Base-by-base conservation (phyloP, 768 basidiomycete genomes). In the Mycena belliarum region DNA sequence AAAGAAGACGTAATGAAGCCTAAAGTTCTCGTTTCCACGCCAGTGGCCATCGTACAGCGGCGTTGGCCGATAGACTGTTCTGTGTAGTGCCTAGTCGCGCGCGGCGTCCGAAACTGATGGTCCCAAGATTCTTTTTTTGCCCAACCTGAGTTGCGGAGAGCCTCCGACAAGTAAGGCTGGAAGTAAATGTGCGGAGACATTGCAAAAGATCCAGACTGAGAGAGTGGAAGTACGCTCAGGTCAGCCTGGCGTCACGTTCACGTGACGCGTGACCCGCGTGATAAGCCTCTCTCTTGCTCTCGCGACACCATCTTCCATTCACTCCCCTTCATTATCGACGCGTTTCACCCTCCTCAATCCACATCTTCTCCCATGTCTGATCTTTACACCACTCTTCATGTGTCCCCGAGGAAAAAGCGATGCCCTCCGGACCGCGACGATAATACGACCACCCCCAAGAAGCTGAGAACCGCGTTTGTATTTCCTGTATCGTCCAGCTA, bases 351-450 rank as follows among this genome's bases (percentile, higher is more conserved):
- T 29, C 59, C 57, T n/a, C 57, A 52, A 35, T 29, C 26, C 26
- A 35, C 55, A 55, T 11, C 37, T 35, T 54, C 33, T 11, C 18
- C 26, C 20, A 82, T 88, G 87, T 81, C 85, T 18, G 81, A 83
- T 65, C 70, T 88, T 15, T 88, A 88, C 68, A 72, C 83, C 40
- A 71, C 82, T 16, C 79, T 91, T 23, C 75, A 79, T 43, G 74
- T 90, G 47, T 89, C 89, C 33, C 88, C 87, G 0, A 80, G 69
- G 65, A 91, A 90, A 76, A 89, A 87, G 71, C 83, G 90, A 53
- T 73, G 73, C 52, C 75, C 78, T 33, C 69, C 79, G 23, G 76
- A 76, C 55, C 75, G 76, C 46, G 86, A 87, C 63, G 84, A 85
- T 63, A 82, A 83, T 38, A 70, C 66, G 11, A 70, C 84, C 55